These are phyloP conservation scores for Oryza nivara DNA, from an alignment of 176 grass and related monocot genomes.

Conservation along the genomic window DNA sequence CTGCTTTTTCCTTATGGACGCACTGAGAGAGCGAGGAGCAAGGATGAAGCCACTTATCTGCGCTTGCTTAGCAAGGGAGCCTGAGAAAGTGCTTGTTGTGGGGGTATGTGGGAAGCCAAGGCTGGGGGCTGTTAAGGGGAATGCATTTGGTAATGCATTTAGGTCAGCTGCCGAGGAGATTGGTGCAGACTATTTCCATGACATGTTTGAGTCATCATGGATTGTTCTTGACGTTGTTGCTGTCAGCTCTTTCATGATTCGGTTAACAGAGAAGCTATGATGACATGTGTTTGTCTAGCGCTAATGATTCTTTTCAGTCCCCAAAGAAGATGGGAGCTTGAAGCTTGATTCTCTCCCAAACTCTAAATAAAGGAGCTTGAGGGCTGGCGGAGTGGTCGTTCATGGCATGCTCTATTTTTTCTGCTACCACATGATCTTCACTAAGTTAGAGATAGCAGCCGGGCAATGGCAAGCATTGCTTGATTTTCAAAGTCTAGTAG, in stretches of 20 bases:
- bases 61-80: conserved; percentile 65
- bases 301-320: conserved; percentile 26
- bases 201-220: conserved; percentile 93
- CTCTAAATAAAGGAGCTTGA: conserved; percentile 26
- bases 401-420: conserved; percentile 11
- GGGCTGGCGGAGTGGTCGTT: background rate
- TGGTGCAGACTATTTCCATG: conserved; percentile 68
- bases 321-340: background rate
- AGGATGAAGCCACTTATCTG: conserved; percentile 84
- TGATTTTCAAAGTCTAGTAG: conserved; percentile 31
- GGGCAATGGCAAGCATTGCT: background rate
- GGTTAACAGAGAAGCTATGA: conserved; percentile 86
- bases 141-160: conserved; percentile 78
- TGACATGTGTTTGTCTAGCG: background rate
- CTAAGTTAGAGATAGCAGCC: conserved; percentile 35
- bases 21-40: conserved; percentile 79
- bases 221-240: conserved; percentile 70
- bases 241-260: conserved; percentile 84
- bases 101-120: conserved; percentile 78
- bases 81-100: conserved; percentile 69
- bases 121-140: conserved; percentile 81
- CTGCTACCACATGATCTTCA: conserved; percentile 10
- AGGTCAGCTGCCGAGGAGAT: conserved; percentile 67
- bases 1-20: conserved; percentile 86
- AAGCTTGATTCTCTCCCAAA: conserved; percentile 9